Conservation (phyloP, 2,329 filamentous ascomycete species). For the Simplicillium aogashimaense region DNA sequence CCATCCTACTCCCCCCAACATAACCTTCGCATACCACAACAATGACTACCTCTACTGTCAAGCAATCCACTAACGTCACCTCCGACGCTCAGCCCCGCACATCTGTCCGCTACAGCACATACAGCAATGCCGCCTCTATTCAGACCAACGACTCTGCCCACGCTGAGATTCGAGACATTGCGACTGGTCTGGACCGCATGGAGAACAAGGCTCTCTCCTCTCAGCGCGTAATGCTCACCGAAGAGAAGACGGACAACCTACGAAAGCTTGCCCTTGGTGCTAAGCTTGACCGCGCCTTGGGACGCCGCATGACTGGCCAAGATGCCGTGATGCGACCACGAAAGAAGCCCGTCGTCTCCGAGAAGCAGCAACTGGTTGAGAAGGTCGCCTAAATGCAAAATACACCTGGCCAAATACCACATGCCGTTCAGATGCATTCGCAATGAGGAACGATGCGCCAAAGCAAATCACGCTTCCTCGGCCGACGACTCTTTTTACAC, state of each 20-base stretch:
- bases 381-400: constrained; percentile 18
- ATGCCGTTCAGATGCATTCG: too few relatives aligned
- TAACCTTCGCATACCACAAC: too few relatives aligned
- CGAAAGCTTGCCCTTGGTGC: constrained; percentile 7
- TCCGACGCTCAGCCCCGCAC: constrained; percentile 31
- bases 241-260: constrained; percentile 17
- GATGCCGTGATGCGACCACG: constrained; percentile 72
- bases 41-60: too few relatives aligned
- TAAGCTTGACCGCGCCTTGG: constrained; percentile 50
- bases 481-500: too few relatives aligned
- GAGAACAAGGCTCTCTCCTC: constrained; percentile 77
- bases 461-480: too few relatives aligned
- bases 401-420: too few relatives aligned
- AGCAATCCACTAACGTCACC: constrained; percentile 6
- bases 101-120: constrained; percentile 49
- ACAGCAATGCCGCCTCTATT: constrained; percentile 51
- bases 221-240: constrained; percentile 62
- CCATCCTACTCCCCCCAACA: too few relatives aligned
- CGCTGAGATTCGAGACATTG: constrained; percentile 58
- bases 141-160: constrained; percentile 43
- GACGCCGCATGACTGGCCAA: constrained; percentile 76
- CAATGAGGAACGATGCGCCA: too few relatives aligned
- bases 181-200: constrained; percentile 73
- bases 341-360: constrained; percentile 17
- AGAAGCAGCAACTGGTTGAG: constrained; percentile 28